phyloP scores from a whole-genome alignment of 176 grass and related monocot species.

The Poa pratensis region DNA sequence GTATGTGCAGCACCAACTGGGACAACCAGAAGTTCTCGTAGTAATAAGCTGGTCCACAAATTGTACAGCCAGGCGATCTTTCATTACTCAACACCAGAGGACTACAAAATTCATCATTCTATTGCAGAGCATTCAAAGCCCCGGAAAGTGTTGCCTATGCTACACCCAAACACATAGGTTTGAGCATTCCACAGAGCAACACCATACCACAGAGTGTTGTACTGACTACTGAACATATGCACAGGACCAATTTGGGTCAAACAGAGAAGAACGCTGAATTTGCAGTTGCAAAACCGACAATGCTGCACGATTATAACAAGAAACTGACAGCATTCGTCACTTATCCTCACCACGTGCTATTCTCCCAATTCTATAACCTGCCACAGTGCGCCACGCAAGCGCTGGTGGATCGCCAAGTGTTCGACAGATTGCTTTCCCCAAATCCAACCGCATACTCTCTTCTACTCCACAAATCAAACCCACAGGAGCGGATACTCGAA shows the following conservation, averaged over 20 bases:
- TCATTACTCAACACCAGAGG: not conserved
- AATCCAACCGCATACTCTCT: not conserved
- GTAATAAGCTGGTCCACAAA: not conserved
- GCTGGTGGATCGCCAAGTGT: not conserved
- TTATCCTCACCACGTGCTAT: not conserved
- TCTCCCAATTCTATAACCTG: not conserved
- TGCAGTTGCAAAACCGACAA: not conserved
- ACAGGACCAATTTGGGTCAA: not conserved
- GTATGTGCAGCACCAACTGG: not conserved
- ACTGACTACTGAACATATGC: not conserved
- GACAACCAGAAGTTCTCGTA: not conserved
- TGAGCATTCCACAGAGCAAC: not conserved
- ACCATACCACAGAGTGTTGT: not conserved
- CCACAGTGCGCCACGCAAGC: not conserved
- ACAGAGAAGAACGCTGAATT: slow-evolving; percentile 2
- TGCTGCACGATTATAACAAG: not conserved
- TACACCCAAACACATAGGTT: not conserved
- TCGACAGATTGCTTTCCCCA: not conserved
- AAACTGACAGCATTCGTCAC: not conserved
- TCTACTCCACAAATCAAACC: not conserved
- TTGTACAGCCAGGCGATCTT: not conserved
- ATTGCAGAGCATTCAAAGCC: not conserved
- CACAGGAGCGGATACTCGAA: not conserved
- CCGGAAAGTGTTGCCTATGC: not conserved
- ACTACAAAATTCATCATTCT: not conserved